phyloP scores from a whole-genome alignment of 2,329 filamentous ascomycete species.

The Lachnellula willkommii region DNA sequence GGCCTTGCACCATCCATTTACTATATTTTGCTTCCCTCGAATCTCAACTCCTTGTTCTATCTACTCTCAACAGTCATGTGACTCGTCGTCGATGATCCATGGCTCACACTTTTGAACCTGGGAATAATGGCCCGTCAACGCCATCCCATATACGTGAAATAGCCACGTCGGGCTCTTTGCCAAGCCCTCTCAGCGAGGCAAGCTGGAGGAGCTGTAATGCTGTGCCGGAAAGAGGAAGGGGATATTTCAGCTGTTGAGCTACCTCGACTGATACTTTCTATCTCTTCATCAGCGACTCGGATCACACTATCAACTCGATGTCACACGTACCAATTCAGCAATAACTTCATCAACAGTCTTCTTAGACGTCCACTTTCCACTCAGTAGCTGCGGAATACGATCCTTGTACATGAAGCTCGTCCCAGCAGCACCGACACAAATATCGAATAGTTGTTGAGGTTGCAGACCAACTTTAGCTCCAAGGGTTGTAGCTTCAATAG shows the following conservation, averaged over 20 bases:
- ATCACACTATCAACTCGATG: not conserved
- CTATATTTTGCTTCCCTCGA: too few species aligned
- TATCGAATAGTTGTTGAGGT: slow-evolving; percentile 42
- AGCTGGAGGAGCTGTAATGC: slow-evolving; percentile 35
- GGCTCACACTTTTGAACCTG: slow-evolving; percentile 1
- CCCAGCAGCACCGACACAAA: slow-evolving; percentile 38
- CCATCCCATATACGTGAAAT: slow-evolving; percentile 37
- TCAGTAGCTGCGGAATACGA: slow-evolving; percentile 33
- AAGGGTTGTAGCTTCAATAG: slow-evolving; percentile 52
- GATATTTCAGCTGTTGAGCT: slow-evolving; percentile 30
- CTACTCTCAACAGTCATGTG: not conserved
- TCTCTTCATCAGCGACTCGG: slow-evolving; percentile 22
- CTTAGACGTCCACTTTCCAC: slow-evolving; percentile 31
- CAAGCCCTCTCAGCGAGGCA: slow-evolving; percentile 31
- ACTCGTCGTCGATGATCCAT: not conserved
- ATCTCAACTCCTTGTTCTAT: too few species aligned
- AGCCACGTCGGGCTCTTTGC: slow-evolving; percentile 34
- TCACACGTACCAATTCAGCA: slow-evolving; percentile 30
- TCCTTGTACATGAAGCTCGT: slow-evolving; percentile 37
- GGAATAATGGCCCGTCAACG: slow-evolving; percentile 11
- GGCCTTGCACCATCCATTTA: too few species aligned
- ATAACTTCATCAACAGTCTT: slow-evolving; percentile 35
- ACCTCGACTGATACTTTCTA: slow-evolving; percentile 32
- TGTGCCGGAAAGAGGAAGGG: slow-evolving; percentile 33
- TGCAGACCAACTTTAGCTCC: slow-evolving; percentile 49